These are phyloP conservation scores for Gremmenia infestans DNA, from an alignment of 2,329 filamentous ascomycete species.

Conservation along the genomic window DNA sequence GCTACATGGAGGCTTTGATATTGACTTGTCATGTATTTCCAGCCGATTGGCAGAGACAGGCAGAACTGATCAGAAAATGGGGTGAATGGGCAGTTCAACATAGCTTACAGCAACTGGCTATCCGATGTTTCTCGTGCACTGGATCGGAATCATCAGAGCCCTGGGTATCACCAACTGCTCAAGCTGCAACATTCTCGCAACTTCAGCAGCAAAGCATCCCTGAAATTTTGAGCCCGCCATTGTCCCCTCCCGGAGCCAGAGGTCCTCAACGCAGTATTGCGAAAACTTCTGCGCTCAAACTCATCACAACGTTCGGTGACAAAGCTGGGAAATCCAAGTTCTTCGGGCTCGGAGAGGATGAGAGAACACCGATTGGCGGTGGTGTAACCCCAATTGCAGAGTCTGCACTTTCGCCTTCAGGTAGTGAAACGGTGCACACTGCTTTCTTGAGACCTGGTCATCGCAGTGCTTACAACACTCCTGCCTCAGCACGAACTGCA, in stretches of 20 bases:
- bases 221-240: slow-evolving; percentile 61
- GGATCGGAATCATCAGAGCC: slow-evolving; percentile 78
- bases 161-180: slow-evolving; percentile 80
- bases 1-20: slow-evolving; percentile 88
- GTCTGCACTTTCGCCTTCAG: slow-evolving; percentile 67
- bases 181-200: slow-evolving; percentile 52
- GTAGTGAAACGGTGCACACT: slow-evolving; percentile 57
- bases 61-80: slow-evolving; percentile 87
- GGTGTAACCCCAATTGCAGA: slow-evolving; percentile 87
- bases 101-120: slow-evolving; percentile 83
- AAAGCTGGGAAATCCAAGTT: slow-evolving; percentile 58
- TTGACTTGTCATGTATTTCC: slow-evolving; percentile 80
- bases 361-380: slow-evolving; percentile 69
- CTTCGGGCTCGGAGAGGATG: slow-evolving; percentile 51
- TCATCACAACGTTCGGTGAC: slow-evolving; percentile 84
- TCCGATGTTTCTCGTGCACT: slow-evolving; percentile 88
- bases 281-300: slow-evolving; percentile 79
- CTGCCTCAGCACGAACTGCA: slow-evolving; percentile 59
- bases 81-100: slow-evolving; percentile 86
- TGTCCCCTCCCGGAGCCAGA: slow-evolving; percentile 66
- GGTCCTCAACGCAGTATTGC: slow-evolving; percentile 60
- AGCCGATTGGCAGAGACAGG: slow-evolving; percentile 84
- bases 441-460: slow-evolving; percentile 64
- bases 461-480: slow-evolving; percentile 64
- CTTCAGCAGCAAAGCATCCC: slow-evolving; percentile 55